Evolutionary conservation across 139 green algal species (phyloP), one percentile per base, ranked within the genome.

Genomic region (Desmodesmus armatus): DNA sequence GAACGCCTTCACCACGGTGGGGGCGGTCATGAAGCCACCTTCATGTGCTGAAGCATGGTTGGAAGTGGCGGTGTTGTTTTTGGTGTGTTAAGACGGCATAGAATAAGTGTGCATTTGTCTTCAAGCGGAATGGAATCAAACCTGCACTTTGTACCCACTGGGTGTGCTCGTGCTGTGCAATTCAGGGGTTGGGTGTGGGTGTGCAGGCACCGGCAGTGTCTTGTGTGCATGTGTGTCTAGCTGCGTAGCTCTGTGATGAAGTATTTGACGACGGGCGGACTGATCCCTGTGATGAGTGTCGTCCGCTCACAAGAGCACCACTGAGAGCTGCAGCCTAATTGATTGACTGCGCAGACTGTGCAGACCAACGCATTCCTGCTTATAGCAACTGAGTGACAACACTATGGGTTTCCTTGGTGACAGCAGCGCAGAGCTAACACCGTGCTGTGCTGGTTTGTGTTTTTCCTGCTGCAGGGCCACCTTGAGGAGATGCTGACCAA

Each of bases 261-360:
- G 89, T n/a, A 9, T 80, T 74, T 79, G 92, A 85, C 91, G 93
- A 96, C 93, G 93, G 93, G 93, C 93, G 93, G 93, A 95, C 93
- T 92, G 93, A 96, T 65, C 15, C 67, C 37, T 63, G 70, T 95
- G 93, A 92, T 91, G 93, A 96, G 51, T 94, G 93, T 96, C 93
- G 91, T 93, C 72, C 72, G 76, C 76, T 76, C 87, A 67, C 70
- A 37, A 40, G 76, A 71, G 76, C 76, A 71, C 60, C 37, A 25
- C 76, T 82, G 76, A 82, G 76, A 71, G 76, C 76, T 17, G 21
- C 69, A 31, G 25, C 21, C 66, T 69, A 17, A n/a, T 53, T 82
- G 82, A 37, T 69, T 62, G 13, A n/a, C n/a, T n/a, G n/a, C n/a
- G n/a, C n/a, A n/a, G n/a, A n/a, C n/a, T n/a, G n/a, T n/a, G n/a